These are phyloP conservation scores for Coniochaeta pulveracea DNA, from an alignment of 2,329 filamentous ascomycete species.

Conservation along the genomic window DNA sequence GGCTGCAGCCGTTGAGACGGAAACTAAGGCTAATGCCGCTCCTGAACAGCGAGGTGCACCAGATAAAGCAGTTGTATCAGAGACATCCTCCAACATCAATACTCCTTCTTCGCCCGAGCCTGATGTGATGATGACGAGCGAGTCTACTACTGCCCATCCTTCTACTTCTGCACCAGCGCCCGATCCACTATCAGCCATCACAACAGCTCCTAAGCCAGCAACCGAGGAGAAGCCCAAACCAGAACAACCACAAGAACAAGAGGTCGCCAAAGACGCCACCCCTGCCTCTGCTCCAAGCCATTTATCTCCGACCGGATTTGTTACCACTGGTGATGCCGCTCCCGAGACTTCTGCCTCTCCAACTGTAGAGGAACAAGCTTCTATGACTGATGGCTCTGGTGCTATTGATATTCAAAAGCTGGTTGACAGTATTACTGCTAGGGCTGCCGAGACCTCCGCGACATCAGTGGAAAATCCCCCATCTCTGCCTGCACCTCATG, in stretches of 20 bases:
- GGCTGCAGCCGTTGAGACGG: slow-evolving; percentile 10
- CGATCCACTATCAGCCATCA: slow-evolving; percentile 10
- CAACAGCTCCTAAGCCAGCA: too few relatives aligned
- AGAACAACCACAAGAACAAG: not conserved
- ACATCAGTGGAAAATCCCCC: slow-evolving; percentile 8
- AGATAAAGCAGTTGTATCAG: slow-evolving; percentile 30
- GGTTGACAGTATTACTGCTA: slow-evolving; percentile 22
- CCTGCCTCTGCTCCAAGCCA: slow-evolving; percentile 4
- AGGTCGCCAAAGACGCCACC: slow-evolving; percentile 6
- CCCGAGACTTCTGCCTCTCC: slow-evolving; percentile 5
- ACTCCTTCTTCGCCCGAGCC: slow-evolving; percentile 25
- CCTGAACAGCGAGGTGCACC: slow-evolving; percentile 18
- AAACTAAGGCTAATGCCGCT: slow-evolving; percentile 14
- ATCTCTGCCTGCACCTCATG: slow-evolving; percentile 9
- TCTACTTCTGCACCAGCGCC: slow-evolving; percentile 17
- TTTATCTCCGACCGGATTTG: not conserved
- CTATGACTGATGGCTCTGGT: slow-evolving; percentile 14
- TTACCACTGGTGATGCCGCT: not conserved
- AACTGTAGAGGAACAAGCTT: slow-evolving; percentile 5
- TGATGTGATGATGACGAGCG: slow-evolving; percentile 13
- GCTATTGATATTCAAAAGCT: slow-evolving; percentile 23
- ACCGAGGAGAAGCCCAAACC: slow-evolving; percentile 3
- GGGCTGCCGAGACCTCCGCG: slow-evolving; percentile 10
- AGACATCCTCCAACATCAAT: slow-evolving; percentile 26
- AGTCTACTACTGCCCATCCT: slow-evolving; percentile 10